phyloP scores from a whole-genome alignment of 192 early-diverging fungal species.

The Rhizophagus sp. region DNA sequence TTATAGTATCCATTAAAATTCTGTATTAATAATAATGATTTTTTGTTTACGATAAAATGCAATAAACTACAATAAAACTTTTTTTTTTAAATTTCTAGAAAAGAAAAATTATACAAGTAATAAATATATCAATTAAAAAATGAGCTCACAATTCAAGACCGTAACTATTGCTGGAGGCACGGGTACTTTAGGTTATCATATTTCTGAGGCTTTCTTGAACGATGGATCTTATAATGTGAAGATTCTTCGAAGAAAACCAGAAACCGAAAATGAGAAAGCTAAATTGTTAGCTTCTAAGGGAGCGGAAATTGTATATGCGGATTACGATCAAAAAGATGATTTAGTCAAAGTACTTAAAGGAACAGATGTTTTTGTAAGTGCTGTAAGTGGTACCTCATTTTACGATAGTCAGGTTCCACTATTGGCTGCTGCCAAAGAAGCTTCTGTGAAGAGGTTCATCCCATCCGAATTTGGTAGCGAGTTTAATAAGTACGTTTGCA shows the following conservation, averaged over 20 bases:
- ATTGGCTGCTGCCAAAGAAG: slow-evolving; percentile 22
- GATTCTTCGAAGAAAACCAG: slow-evolving; percentile 1
- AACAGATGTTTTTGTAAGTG: slow-evolving; percentile 13
- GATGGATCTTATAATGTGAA: slow-evolving; percentile 28
- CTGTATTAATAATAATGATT: too few relatives aligned
- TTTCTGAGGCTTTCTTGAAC: slow-evolving; percentile 20
- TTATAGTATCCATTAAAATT: too few relatives aligned
- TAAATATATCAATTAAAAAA: background rate
- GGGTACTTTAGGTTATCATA: slow-evolving; percentile 7
- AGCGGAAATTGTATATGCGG: slow-evolving; percentile 21
- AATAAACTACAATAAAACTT: too few relatives aligned
- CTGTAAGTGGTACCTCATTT: background rate
- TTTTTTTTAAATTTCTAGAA: too few relatives aligned
- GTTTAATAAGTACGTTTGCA: too few relatives aligned
- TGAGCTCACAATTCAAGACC: background rate
- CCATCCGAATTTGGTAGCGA: slow-evolving; percentile 23
- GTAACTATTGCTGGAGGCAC: slow-evolving; percentile 14
- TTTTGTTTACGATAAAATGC: too few relatives aligned
- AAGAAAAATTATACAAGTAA: too few relatives aligned
- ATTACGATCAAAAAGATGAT: slow-evolving; percentile 26
- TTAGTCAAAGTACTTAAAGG: slow-evolving; percentile 26
- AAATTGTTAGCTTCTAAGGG: slow-evolving; percentile 6
- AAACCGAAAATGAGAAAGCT: slow-evolving; percentile 15
- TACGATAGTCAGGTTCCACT: slow-evolving; percentile 2
- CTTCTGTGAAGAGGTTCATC: slow-evolving; percentile 27